A percentile compares a stretch with the other conserved stretches of the same genome.
Conservation (phyloP, 768 basidiomycete species). For the Mycena polygramma region DNA sequence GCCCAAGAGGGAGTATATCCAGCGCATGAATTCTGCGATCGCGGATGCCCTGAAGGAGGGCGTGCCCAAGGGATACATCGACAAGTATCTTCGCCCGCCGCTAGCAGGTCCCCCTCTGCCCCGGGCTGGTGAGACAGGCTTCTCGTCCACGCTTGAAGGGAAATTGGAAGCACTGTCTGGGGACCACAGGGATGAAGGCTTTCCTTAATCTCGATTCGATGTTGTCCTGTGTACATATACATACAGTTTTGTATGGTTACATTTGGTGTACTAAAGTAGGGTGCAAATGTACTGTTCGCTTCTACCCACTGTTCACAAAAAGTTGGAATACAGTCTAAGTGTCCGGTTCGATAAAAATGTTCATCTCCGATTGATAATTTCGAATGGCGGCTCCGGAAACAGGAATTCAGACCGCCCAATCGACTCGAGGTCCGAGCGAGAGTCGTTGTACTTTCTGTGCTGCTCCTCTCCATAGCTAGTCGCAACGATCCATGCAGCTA, state of each 20-base stretch:
- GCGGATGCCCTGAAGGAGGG: conserved; percentile 55
- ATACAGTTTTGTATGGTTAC: not conserved
- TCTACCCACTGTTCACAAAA: not conserved
- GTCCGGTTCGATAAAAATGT: not conserved
- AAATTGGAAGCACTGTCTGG: no score
- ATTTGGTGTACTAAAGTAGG: not conserved
- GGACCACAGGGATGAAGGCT: no score
- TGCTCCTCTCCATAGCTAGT: conserved; percentile 36
- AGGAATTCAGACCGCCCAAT: not conserved
- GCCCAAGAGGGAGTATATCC: conserved; percentile 58
- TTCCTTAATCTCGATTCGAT: no score
- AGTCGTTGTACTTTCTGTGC: conserved; percentile 18
- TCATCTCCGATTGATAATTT: conserved; percentile 1
- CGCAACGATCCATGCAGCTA: conserved; percentile 38
- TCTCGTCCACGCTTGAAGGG: no score
- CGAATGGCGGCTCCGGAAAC: conserved; percentile 29
- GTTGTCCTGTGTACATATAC: not conserved
- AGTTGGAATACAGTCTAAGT: not conserved
- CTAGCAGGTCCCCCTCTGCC: no score
- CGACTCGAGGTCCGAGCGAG: conserved; percentile 13
- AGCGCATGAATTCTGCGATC: conserved; percentile 61
- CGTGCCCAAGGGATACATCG: conserved; percentile 57
- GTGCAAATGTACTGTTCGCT: not conserved
- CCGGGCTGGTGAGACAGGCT: no score
- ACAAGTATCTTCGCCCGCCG: conserved; percentile 55